A percentile compares a stretch with the other conserved stretches of the same genome.
phyloP scores from a whole-genome alignment of 768 basidiomycete species.

The Nidularia pulvinata region DNA sequence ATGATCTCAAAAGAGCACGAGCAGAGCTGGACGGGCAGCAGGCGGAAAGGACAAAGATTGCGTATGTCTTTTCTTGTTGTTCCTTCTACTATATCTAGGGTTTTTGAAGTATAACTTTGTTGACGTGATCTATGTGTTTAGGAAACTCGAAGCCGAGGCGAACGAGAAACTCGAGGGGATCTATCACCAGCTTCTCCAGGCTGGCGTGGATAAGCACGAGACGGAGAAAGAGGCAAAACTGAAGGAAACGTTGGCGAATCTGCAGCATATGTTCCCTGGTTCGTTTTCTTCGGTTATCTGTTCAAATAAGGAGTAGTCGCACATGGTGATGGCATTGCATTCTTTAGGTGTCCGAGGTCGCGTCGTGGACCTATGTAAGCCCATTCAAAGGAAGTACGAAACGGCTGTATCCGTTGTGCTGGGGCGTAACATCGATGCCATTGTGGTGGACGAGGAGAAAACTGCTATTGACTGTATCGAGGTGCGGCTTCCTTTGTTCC shows the following conservation, averaged over 20 bases:
- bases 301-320: too few species aligned
- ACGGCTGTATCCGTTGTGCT: slow-evolving; percentile 89
- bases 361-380: slow-evolving; percentile 93
- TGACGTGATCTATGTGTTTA: slow-evolving; percentile 22
- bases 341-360: slow-evolving; percentile 87
- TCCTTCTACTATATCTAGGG: too few species aligned
- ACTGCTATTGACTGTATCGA: slow-evolving; percentile 98
- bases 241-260: slow-evolving; percentile 81
- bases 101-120: neutral
- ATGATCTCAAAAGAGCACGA: slow-evolving; percentile 62
- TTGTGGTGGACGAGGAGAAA: slow-evolving; percentile 97
- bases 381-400: slow-evolving; percentile 90
- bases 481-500: slow-evolving; percentile 34
- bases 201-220: slow-evolving; percentile 87
- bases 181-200: slow-evolving; percentile 84
- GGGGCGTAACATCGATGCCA: slow-evolving; percentile 92
- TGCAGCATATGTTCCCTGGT: slow-evolving; percentile 94
- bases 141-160: slow-evolving; percentile 87
- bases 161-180: slow-evolving; percentile 89
- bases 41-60: slow-evolving; percentile 78
- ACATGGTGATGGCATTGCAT: neutral
- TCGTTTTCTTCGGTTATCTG: slow-evolving; percentile 1
- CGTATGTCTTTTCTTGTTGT: slow-evolving; percentile 41
- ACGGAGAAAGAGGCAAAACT: slow-evolving; percentile 81
- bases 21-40: slow-evolving; percentile 86